Evolutionary conservation across 208 protist species (phyloP), one percentile per base, ranked within the genome.

Genomic region (Porcisia hertigi): DNA sequence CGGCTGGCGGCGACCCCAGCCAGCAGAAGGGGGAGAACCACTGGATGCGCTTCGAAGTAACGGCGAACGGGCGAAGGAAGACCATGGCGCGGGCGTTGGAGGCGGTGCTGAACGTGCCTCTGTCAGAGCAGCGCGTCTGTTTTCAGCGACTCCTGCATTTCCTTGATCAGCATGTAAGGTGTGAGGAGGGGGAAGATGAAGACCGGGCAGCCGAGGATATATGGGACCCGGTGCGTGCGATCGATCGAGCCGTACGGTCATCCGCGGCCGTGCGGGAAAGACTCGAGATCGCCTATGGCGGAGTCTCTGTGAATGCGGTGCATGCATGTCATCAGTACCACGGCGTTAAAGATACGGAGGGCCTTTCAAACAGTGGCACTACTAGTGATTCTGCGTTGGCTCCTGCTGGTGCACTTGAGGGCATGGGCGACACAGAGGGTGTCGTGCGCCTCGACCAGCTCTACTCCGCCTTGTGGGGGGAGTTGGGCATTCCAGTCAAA

Each of bases 1-100:
- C 34, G 25, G 64, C 52, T 49, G 64, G 45, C 41, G 64, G 20
- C 23, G 60, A 4, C 52, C 16, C 52, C 25, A 53, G 18, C 14
- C 63, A 71, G 30, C 30, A 30, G 55, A 39, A 14, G 18, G 66
- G 57, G 16, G 71, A 74, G 71, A 12, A 18, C 57, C 71, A 75
- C 76, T 81, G 71, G 72, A 85, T 85, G 69, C 76, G 77, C 54
- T 79, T 85, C 59, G 76, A 85, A 63, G 57, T 85, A 43, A 77
- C 65, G 4, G 81, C 81, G 7, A 81, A 79, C 62, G 70, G 72
- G 73, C 71, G 76, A 9, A 80, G 75, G 53, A 62, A 84, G 0
- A 79, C 69, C 12, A 76, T 91, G 60, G 86, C 81, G 53, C 72
- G 87, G 76, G 78, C 82, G 14, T 59, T 94, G 63, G 81, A 91